Conservation (phyloP, 805 yeast species). For the Kregervanrija delftensis region DNA sequence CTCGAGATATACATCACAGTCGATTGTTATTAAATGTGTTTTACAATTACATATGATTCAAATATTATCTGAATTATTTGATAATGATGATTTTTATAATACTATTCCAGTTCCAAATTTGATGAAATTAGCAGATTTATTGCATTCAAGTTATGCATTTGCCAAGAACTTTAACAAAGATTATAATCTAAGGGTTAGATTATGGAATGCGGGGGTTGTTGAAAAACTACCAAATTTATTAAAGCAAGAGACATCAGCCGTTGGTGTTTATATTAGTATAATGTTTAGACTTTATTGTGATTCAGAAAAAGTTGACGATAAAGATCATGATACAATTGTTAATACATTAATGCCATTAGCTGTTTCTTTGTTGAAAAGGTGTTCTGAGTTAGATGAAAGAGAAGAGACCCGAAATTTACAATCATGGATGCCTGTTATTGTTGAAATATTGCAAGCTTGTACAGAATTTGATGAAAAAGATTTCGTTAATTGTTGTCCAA, state of each 20-base stretch:
- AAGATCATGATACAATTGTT: constrained; percentile 44
- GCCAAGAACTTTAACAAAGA: constrained; percentile 85
- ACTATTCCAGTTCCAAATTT: constrained; percentile 62
- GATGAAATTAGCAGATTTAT: constrained; percentile 48
- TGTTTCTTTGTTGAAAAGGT: constrained; percentile 61
- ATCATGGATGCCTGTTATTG: constrained; percentile 90
- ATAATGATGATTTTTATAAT: constrained; percentile 59
- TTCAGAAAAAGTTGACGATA: constrained; percentile 40
- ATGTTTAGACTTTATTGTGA: constrained; percentile 76
- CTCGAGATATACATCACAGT: constrained; percentile 42
- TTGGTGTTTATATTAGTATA: constrained; percentile 78
- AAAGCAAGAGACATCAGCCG: constrained; percentile 85
- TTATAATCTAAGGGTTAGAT: constrained; percentile 75
- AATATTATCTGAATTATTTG: constrained; percentile 72
- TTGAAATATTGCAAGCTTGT: constrained; percentile 79
- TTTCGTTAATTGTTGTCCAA: constrained; percentile 51
- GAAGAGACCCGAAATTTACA: constrained; percentile 74
- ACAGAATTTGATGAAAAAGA: constrained; percentile 70
- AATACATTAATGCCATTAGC: constrained; percentile 61
- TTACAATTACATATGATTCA: constrained; percentile 86
- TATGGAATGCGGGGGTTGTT: constrained; percentile 89
- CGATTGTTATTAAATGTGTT: constrained; percentile 85
- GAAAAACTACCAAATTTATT: constrained; percentile 86
- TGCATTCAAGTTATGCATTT: constrained; percentile 70
- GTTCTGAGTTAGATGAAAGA: constrained; percentile 63